Conservation (phyloP, 2,329 filamentous ascomycete species). For the Paecilomyces variotii region DNA sequence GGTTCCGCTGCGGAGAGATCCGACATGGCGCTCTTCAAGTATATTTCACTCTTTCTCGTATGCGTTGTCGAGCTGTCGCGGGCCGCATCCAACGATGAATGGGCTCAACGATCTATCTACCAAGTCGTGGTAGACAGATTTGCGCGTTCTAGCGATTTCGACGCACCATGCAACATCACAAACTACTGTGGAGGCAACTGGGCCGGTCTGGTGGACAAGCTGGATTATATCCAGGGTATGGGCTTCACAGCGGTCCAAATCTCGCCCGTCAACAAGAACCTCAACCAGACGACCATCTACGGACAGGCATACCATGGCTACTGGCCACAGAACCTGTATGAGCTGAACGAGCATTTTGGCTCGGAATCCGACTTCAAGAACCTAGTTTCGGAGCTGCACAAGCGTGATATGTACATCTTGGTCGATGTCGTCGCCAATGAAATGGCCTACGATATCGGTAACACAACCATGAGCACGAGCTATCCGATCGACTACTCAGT, state of each 20-base stretch:
- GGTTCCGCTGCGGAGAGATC: neutral
- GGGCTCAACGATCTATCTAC: constrained; percentile 33
- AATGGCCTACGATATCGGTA: constrained; percentile 14
- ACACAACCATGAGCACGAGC: constrained; percentile 3
- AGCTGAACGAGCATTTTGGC: constrained; percentile 39
- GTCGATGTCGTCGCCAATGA: constrained; percentile 43
- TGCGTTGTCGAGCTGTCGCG: neutral
- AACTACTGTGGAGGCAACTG: constrained; percentile 42
- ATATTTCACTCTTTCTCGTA: neutral
- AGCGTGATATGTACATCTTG: constrained; percentile 40
- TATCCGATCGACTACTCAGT: constrained; percentile 11
- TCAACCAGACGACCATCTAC: constrained; percentile 23
- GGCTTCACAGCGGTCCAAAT: constrained; percentile 40
- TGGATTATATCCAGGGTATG: constrained; percentile 40
- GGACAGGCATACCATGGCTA: constrained; percentile 39
- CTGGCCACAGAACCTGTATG: constrained; percentile 38
- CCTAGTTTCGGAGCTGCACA: constrained; percentile 34
- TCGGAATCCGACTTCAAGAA: constrained; percentile 34
- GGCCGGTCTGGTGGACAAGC: constrained; percentile 34
- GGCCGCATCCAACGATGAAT: constrained; percentile 16
- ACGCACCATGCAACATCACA: constrained; percentile 10
- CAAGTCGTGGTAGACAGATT: constrained; percentile 35
- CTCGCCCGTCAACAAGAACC: constrained; percentile 26
- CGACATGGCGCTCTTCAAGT: neutral
- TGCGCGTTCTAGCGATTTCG: constrained; percentile 20